Evolutionary conservation across 345 rosid species (phyloP), one percentile per base, ranked within the genome.

Genomic region (Syzygium oleosum): DNA sequence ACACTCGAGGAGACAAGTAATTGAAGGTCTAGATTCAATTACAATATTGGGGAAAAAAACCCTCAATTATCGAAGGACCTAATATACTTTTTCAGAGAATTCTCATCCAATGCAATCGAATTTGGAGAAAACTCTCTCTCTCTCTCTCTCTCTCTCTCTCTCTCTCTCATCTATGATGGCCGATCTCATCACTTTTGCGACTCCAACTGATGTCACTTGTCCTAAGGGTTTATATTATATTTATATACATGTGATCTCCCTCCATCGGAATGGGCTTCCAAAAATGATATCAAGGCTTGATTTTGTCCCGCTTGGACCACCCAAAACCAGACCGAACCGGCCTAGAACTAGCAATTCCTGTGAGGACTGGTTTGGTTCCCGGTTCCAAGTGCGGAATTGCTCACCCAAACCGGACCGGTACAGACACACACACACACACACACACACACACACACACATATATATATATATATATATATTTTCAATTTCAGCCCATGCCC

Each of bases 281-380:
- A 10, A 73, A 5, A 38, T 9, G 4, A 1, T 5, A 73, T 73
- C 14, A 19, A 2, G 5, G 23, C 2, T 0, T 2, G 22, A 38
- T 73, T 73, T 29, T 6, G 43, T 73, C 83, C 22, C 4, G 7
- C 29, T 23, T 4, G 14, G 2, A 23, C 11, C 29, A 58, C 13
- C 2, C n/a, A 23, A 23, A 58, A 23, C 11, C 5, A n/a, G 11
- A 58, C 2, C 12, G 5, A 56, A 58, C 25, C 12, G 2, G 46
- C 46, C 46, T 43, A 43, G 46, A 43, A 43, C 46, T 7, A 43
- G 12, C 0, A 58, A 0, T 23, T 58, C 29, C 9, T 1, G 11
- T 10, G 14, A 43, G 2, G 5, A 23, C 2, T 0, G 4, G 5
- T 58, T 1, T 0, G 5, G 0, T 58, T 58, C 4, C n/a, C 11